Evolutionary conservation across 495 filamentous ascomycete species (phyloP), one percentile per base, ranked within the genome.

Genomic region (Lophiostoma macrostomum): DNA sequence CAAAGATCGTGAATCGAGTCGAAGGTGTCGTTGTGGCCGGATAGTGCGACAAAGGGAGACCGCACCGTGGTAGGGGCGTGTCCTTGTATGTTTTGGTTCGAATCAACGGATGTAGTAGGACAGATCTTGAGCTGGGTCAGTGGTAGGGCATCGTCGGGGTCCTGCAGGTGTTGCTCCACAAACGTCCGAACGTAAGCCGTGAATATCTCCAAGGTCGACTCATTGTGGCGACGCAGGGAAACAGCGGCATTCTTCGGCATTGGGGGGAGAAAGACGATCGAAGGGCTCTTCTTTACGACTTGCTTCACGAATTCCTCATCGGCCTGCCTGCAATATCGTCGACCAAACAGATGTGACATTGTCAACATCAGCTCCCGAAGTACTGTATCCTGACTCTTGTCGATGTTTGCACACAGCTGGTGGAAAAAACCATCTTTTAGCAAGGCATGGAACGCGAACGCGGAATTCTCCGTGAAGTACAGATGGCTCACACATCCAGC

Each of bases 371-470:
- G 58, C 2, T 64, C 66, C 2, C 67, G 68, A 4, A 80, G 42
- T 0, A 74, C 75, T 4, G 52, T 32, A 3, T 73, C 58, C 3
- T 71, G 62, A 20, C 69, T 66, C 14, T 55, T 63, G 16, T 71
- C 46, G 18, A 85, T 69, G 10, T 77, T 65, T 1, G 72, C 69
- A 53, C 83, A 85, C 0, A 90, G 59, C 4, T 69, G 59, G 56
- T 86, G 79, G 63, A 90, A 85, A 58, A 84, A 87, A 0, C 84
- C 85, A 18, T 70, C 74, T 44, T 75, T 80, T 5, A 91, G 67
- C 1, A 91, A 73, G 1, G 85, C 78, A 58, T 91, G 86, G 64
- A 90, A 84, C 0, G 84, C 82, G 56, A 89, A 91, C 27, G 76
- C 78, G 0, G 79, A 79, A 54, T 81, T 84, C 56, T 88, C 87